Evolutionary conservation across 768 basidiomycete genomes (phyloP), one percentile per base, ranked within the genome.

Genomic region (Gymnopilus junonius): DNA sequence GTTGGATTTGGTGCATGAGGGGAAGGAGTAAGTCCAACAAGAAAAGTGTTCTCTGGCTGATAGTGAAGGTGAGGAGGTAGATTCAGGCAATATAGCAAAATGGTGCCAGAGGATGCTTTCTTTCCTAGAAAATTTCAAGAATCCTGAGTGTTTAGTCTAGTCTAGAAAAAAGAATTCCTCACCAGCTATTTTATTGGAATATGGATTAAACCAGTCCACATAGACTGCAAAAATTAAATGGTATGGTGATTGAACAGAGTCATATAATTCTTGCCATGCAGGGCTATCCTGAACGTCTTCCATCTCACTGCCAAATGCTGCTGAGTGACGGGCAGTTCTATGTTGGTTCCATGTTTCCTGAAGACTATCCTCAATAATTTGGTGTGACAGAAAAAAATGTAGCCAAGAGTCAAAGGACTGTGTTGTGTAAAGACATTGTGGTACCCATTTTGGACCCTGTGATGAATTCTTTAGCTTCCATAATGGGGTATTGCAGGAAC

Each of bases 191-290:
- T 77, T 76, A 40, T 75, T 76, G 4, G 66, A 62, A 40, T 63
- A 75, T 1, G 74, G 76, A 69, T 79, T 79, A 56, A 76, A 78
- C 76, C 76, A 78, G 58, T 79, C 75, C 56, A 76, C 64, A 62
- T 72, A 78, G 8, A 76, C 27, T 7, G 69, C 67, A 69, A 76
- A 78, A 0, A 62, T 27, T 2, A 68, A 56, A 37, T 66, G 35
- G 35, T 70, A 65, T 20, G 55, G 61, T 10, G 65, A 55, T 8
- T 45, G 54, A 8, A 62, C 27, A 59, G 66, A 71, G 32, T 43
- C 48, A 7, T 40, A 23, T 1, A 72, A 31, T n/a, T 43, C 29
- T 3, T 51, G 6, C 71, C 76, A 77, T 6, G 68, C 71, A 43
- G 71, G 74, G 63, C 74, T 76, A 46, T 73, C 71, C 50, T 69